Conservation (phyloP, 129 eudicot genomes). For the Centaurea solstitialis region DNA sequence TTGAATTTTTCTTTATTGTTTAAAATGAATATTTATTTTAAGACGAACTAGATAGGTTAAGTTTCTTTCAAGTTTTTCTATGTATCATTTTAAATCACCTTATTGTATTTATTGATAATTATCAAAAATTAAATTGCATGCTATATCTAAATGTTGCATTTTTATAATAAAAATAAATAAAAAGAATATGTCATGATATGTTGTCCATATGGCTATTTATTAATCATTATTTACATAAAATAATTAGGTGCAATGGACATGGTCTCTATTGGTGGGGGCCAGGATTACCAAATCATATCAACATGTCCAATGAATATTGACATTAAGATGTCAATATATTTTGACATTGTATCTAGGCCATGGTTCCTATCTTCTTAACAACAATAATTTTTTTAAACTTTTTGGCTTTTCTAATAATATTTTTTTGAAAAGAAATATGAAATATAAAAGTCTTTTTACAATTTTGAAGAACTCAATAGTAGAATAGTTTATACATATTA, state of each 20-base stretch:
- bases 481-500: not conserved
- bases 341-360: conserved; percentile 32
- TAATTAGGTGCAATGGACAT: conserved; percentile 40
- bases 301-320: conserved; percentile 24
- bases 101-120: not conserved
- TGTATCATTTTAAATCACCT: not conserved
- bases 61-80: too few species aligned
- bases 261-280: conserved; percentile 25
- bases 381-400: not conserved
- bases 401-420: too few species aligned
- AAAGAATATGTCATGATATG: not conserved
- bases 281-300: conserved; percentile 29
- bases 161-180: too few species aligned
- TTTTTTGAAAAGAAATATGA: too few species aligned
- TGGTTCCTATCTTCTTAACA: conserved; percentile 16
- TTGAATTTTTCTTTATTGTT: too few species aligned
- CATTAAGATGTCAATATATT: conserved; percentile 12
- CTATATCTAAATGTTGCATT: not conserved
- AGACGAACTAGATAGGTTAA: too few species aligned
- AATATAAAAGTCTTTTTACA: too few species aligned
- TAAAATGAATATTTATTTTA: too few species aligned
- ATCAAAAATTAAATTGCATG: not conserved
- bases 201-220: conserved; percentile 1
- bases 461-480: not conserved
- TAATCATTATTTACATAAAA: not conserved